These are phyloP conservation scores for Graphilbum sp. DNA, from an alignment of 2,329 filamentous ascomycete species.

Conservation along the genomic window DNA sequence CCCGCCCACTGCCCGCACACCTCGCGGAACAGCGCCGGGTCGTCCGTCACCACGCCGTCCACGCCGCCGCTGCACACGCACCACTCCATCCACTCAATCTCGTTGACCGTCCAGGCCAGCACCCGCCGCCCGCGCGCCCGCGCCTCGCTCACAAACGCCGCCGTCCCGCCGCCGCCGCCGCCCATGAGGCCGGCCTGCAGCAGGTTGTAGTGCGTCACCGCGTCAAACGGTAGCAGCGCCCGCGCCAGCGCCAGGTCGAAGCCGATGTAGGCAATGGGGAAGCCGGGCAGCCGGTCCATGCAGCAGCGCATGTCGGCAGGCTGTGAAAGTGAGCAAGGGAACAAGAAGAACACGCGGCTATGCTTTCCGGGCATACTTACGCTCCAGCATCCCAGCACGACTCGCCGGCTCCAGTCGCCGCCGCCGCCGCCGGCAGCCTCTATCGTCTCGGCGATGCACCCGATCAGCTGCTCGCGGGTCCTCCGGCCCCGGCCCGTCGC, in stretches of 20 bases:
- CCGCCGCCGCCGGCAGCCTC: slow-evolving; percentile 30
- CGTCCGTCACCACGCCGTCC: slow-evolving; percentile 76
- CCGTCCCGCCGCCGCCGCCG: slow-evolving; percentile 25
- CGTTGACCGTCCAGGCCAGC: slow-evolving; percentile 79
- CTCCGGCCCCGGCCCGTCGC: slow-evolving; percentile 33
- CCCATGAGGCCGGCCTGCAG: slow-evolving; percentile 51
- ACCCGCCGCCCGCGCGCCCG: slow-evolving; percentile 40
- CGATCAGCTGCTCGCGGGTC: slow-evolving; percentile 57
- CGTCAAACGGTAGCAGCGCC: slow-evolving; percentile 43
- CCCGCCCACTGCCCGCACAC: slow-evolving; percentile 27
- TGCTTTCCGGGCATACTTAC: too few species aligned
- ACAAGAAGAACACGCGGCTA: background rate
- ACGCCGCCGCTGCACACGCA: slow-evolving; percentile 41
- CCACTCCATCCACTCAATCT: slow-evolving; percentile 67
- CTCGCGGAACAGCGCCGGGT: slow-evolving; percentile 51
- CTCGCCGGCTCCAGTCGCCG: slow-evolving; percentile 56
- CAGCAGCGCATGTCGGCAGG: slow-evolving; percentile 52
- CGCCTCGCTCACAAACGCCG: slow-evolving; percentile 47
- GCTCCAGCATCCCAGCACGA: slow-evolving; percentile 74
- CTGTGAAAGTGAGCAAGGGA: slow-evolving; percentile 15
- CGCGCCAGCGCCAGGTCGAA: slow-evolving; percentile 51
- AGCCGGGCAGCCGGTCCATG: slow-evolving; percentile 42
- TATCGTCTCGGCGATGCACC: slow-evolving; percentile 48
- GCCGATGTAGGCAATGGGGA: slow-evolving; percentile 51
- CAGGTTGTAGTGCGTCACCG: slow-evolving; percentile 65